phyloP scores from a whole-genome alignment of 163 green algal species.

The Scenedesmus sp. region DNA sequence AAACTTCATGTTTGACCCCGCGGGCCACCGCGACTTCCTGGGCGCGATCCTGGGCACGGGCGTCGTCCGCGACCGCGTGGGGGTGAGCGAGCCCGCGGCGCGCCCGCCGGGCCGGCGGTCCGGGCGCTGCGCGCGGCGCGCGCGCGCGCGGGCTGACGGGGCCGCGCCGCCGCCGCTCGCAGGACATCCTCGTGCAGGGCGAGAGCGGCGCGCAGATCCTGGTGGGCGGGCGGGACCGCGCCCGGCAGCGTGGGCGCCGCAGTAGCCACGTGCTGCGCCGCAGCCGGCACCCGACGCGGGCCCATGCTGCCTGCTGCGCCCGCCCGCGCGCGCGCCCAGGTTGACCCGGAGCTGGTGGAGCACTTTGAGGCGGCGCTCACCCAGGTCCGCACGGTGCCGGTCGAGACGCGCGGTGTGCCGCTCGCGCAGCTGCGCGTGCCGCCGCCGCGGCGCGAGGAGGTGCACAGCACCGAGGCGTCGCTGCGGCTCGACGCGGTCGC shows the following conservation, averaged over 20 bases:
- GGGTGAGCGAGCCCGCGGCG: conserved; percentile 52
- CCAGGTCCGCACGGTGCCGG: conserved; percentile 61
- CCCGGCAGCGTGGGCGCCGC: no score
- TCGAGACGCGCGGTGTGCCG: conserved; percentile 48
- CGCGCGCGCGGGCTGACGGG: no score
- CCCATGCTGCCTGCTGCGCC: no score
- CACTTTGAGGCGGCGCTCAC: conserved; percentile 74
- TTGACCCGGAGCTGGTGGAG: conserved; percentile 73
- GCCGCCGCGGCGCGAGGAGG: conserved; percentile 60
- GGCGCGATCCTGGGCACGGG: conserved; percentile 84
- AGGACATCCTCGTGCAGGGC: conserved; percentile 86
- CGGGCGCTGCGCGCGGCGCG: no score
- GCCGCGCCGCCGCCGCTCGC: no score
- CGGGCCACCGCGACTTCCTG: conserved; percentile 86
- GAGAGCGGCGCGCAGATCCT: conserved; percentile 84
- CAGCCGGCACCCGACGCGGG: no score
- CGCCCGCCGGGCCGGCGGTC: no score
- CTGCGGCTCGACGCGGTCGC: conserved; percentile 88
- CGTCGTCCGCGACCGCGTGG: conserved; percentile 68
- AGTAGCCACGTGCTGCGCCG: no score
- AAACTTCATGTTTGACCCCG: conserved; percentile 91
- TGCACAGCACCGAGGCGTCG: conserved; percentile 81
- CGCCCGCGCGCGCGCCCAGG: no score
- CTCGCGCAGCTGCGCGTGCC: conserved; percentile 64
- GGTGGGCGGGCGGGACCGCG: no score